phyloP scores from a whole-genome alignment of 2,329 filamentous ascomycete genomes.

The Hymenoscyphus salicellus region DNA sequence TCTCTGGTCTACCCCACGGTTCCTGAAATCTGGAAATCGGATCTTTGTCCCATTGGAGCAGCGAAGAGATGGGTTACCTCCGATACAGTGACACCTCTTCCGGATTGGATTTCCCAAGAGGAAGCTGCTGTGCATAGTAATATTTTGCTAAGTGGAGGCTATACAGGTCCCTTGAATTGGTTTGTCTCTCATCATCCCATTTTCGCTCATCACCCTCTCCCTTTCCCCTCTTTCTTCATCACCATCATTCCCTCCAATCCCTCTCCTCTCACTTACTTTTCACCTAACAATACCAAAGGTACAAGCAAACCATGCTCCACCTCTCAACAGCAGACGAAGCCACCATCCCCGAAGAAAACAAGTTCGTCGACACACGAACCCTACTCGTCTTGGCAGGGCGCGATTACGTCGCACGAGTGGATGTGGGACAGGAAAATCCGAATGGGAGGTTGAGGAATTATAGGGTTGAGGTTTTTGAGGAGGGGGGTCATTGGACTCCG shows the following conservation, averaged over 20 bases:
- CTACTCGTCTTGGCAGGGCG: background rate
- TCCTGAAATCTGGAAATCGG: background rate
- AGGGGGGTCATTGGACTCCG: constrained; percentile 7
- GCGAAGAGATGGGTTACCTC: constrained; percentile 1
- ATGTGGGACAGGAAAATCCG: background rate
- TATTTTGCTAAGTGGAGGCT: background rate
- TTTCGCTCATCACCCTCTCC: background rate
- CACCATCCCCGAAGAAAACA: background rate
- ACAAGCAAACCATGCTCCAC: background rate
- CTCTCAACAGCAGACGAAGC: background rate
- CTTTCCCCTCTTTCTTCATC: background rate
- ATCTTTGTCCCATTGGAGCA: constrained; percentile 4
- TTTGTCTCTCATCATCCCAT: background rate
- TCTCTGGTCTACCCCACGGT: background rate
- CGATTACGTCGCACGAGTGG: constrained; percentile 1
- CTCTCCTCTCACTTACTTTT: no score
- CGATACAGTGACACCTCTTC: background rate
- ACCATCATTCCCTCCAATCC: background rate
- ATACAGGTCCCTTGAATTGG: constrained; percentile 6
- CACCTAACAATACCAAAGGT: background rate
- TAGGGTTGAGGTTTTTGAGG: background rate
- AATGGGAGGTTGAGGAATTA: background rate
- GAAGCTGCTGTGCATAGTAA: background rate
- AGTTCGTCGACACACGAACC: background rate
- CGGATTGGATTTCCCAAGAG: background rate